Evolutionary conservation across 345 rosid species (phyloP).

Genomic region (Isatis tinctoria): DNA sequence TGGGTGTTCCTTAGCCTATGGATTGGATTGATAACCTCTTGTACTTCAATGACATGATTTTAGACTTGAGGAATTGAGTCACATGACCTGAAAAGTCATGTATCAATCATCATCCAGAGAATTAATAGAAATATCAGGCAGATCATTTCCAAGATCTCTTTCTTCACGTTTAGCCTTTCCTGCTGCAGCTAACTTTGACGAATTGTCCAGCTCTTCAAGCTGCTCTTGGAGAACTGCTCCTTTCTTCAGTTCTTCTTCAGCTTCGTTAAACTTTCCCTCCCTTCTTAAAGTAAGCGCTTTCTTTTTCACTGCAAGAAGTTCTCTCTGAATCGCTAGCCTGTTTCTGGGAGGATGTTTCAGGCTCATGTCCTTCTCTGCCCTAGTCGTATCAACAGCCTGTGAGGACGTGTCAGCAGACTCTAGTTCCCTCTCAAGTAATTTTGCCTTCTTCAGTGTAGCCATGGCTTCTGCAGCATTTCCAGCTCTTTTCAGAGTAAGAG

Average conservation of each 20-base stretch:
- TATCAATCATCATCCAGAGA: constrained; percentile 24
- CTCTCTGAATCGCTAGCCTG: constrained; percentile 60
- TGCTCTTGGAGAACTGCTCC: constrained; percentile 60
- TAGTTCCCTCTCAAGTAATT: constrained; percentile 57
- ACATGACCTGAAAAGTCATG: too few species aligned
- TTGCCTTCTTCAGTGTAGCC: constrained; percentile 70
- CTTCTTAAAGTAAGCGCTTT: constrained; percentile 71
- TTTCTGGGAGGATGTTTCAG: constrained; percentile 39
- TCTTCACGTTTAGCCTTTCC: constrained; percentile 14
- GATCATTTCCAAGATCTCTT: constrained; percentile 18
- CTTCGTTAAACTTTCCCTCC: constrained; percentile 66
- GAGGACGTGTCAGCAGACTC: constrained; percentile 37
- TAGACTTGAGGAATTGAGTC: too few species aligned
- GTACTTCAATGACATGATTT: too few species aligned
- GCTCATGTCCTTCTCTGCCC: constrained; percentile 25
- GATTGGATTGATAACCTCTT: too few species aligned
- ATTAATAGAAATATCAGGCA: constrained; percentile 26
- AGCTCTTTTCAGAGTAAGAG: constrained; percentile 55
- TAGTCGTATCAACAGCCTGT: constrained; percentile 13
- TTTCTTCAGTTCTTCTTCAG: constrained; percentile 67
- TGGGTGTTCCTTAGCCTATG: too few species aligned
- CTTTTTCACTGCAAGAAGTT: constrained; percentile 68
- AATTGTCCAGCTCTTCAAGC: constrained; percentile 61
- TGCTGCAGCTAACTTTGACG: constrained; percentile 34
- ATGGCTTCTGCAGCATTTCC: constrained; percentile 64